Base-by-base conservation (phyloP, 2,329 filamentous ascomycete species). In the Emericellopsis cladophorae region DNA sequence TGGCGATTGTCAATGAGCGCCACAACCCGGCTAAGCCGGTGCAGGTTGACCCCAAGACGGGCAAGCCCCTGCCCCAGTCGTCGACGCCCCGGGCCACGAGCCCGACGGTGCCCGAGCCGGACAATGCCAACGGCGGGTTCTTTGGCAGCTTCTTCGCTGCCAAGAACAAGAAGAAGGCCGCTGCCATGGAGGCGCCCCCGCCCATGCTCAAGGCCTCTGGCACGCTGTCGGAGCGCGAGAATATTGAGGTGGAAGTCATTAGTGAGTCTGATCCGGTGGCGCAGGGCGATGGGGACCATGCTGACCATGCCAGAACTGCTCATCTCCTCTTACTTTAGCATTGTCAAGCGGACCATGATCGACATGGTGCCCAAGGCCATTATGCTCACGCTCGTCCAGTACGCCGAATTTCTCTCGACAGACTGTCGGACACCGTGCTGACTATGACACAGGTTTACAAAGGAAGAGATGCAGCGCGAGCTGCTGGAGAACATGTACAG, bases 111-210 rank as follows among this genome's bases (percentile, higher is more conserved):
- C 57, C 64, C 39, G 66, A 78, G 35, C 50, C 57, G 34, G 63
- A 67, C 36, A 65, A 63, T 23, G 60, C 61, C 41, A 85, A 85
- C 56, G 68, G 74, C 45, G 88, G 90, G 31, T 98, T 98, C 74
- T 98, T 98, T 54, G 92, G 92, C 51, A 94, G 86, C 55, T 98
- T 98, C 76, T 98, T 95, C 58, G 87, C 92, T 10, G 89, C 86
- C 57, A 98, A 96, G 77, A 98, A 96, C 70, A 98, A 96, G 80
- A 98, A 98, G 77, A 96, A 95, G 81, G 93, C 94, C 67, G 92
- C 92, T n/a, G 89, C 90, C 37, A 98, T 98, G 92, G 92, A 98
- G 60, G 73, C 92, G 12, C 92, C 92, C 32, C 92, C 92, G 46
- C 78, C 92, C 24, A 90, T 79, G 34, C 77, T 98, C 43, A 98